A percentile compares a stretch with the other conserved stretches of the same genome.
Evolutionary conservation across 2,329 filamentous ascomycete genomes (phyloP).

Genomic region (Diaporthe caulivora): DNA sequence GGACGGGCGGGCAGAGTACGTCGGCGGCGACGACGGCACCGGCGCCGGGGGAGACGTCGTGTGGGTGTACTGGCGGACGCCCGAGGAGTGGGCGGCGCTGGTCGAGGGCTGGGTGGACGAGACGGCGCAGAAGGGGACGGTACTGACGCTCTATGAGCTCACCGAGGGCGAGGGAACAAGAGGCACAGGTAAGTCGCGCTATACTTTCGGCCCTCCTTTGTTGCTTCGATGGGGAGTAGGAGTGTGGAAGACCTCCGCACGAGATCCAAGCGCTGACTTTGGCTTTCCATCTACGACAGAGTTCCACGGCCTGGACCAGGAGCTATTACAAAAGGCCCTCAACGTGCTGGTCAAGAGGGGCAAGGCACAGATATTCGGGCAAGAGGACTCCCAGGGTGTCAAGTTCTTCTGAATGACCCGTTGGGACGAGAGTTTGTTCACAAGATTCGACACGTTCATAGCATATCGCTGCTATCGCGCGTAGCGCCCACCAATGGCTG

Average conservation of each 20-base stretch:
- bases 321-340: slow-evolving; percentile 83
- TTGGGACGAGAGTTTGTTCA: neutral
- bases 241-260: neutral
- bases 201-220: neutral
- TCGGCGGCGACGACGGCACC: slow-evolving; percentile 52
- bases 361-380: slow-evolving; percentile 93
- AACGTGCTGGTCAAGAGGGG: slow-evolving; percentile 87
- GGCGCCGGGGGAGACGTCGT: slow-evolving; percentile 62
- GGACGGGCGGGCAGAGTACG: slow-evolving; percentile 76
- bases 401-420: slow-evolving; percentile 86
- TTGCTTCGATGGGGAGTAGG: neutral
- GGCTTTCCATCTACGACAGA: slow-evolving; percentile 61
- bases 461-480: neutral
- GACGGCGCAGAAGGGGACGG: slow-evolving; percentile 88
- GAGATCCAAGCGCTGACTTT: neutral
- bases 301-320: slow-evolving; percentile 88
- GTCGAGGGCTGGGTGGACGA: slow-evolving; percentile 87
- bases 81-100: slow-evolving; percentile 89
- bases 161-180: slow-evolving; percentile 85
- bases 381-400: slow-evolving; percentile 88
- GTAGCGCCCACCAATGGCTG: neutral
- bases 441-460: neutral
- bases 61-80: slow-evolving; percentile 87
- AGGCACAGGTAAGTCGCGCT: slow-evolving; percentile 68
- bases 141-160: slow-evolving; percentile 94